Conservation (phyloP, 495 filamentous ascomycete species). For the Penicillium psychrofluorescens region DNA sequence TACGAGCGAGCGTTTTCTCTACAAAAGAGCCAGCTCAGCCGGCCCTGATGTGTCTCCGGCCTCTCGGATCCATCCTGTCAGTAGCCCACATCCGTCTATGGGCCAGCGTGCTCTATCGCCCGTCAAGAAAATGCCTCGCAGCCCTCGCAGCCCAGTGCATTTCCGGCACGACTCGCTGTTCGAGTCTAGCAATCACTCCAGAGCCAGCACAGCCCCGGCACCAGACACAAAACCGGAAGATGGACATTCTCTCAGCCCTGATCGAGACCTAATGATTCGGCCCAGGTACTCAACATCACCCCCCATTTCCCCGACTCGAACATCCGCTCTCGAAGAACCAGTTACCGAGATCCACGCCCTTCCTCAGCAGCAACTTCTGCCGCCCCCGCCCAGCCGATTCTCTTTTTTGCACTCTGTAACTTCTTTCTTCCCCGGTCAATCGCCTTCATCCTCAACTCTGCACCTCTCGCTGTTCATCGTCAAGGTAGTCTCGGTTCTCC, state of each 20-base stretch:
- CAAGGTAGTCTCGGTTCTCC: conserved; percentile 48
- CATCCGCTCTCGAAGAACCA: conserved; percentile 14
- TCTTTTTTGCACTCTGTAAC: conserved; percentile 15
- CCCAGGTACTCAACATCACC: conserved; percentile 22
- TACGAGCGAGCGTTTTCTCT: conserved; percentile 47
- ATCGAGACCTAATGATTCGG: conserved; percentile 33
- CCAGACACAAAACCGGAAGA: conserved; percentile 11
- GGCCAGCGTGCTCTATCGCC: conserved; percentile 25
- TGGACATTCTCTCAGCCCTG: conserved; percentile 17
- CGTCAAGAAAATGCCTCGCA: conserved; percentile 19
- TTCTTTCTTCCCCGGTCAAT: conserved; percentile 6
- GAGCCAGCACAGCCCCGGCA: conserved; percentile 11
- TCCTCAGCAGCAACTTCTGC: conserved; percentile 51
- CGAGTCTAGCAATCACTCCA: conserved; percentile 14
- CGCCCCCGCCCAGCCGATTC: conserved; percentile 37
- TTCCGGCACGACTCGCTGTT: conserved; percentile 27
- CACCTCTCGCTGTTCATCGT: conserved; percentile 43
- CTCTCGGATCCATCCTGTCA: conserved; percentile 49
- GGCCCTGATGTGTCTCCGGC: conserved; percentile 48
- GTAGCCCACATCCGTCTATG: conserved; percentile 30
- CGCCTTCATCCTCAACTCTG: conserved; percentile 18
- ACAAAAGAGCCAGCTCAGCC: conserved; percentile 36
- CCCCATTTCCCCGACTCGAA: conserved; percentile 15
- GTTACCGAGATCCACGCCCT: conserved; percentile 14
- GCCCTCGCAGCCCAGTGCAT: conserved; percentile 11